Base-by-base conservation (phyloP, 1,284 basidiomycete species). In the Pyrrhoderma lamaoense region DNA sequence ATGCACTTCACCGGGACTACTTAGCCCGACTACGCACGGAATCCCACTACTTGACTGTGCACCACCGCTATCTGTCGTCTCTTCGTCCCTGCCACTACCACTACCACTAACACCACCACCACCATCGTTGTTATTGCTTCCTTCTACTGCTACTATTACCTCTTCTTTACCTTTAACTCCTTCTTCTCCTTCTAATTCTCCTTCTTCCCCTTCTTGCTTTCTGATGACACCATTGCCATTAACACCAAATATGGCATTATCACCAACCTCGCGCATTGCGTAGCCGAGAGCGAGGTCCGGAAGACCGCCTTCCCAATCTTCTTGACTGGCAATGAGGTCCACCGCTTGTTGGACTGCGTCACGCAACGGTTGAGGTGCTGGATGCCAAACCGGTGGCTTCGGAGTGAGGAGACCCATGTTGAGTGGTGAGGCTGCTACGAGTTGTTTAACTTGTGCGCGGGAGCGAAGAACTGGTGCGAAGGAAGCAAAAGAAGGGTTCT, bases 331-430 rank as follows among this genome's bases (percentile, higher is more conserved):
- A 38, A 64, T 61, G n/a, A 60, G 48, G 44, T 60, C 48, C 25
- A 59, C 54, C 8, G 71, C 73, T 36, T 64, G 63, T 5, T 56
- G 55, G 4, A 72, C 70, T 1, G 77, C 79, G 3, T 67, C 63
- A 40, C 65, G 70, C 46, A 91, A 61, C 9, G 64, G 67, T 3
- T 66, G 60, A 3, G 84, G 74, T 2, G 89, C 90, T 7, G 94
- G 93, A 63, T 97, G 94, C 95, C 94, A 98, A 0, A 65, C 48
- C 0, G 90, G 89, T 2, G 80, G 76, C 0, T 69, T 72, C 2
- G 76, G 71, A 0, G 86, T 86, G 37, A 99, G 75, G 1, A 97
- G 76, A 0, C 90, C 91, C 94, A 98, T 98, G 60, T 82, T 85
- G 48, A 98, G 76, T 2, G 95, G 95, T 0, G 92, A 93, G 3